Evolutionary conservation across 148 eudicot species (phyloP), one percentile per base, ranked within the genome.

Genomic region (Amaranthus palmeri): DNA sequence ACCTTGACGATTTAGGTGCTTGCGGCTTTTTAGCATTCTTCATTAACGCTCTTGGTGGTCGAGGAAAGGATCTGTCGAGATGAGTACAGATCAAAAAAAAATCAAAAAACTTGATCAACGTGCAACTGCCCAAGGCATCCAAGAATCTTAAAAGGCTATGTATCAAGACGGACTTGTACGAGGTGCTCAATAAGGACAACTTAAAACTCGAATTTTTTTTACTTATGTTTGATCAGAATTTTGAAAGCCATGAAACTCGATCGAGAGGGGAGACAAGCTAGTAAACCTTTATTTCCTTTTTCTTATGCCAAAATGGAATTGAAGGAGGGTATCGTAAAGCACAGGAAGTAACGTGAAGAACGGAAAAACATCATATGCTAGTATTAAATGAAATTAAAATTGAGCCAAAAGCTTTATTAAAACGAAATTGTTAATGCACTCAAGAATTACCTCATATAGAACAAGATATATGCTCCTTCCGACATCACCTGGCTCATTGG

Each of bases 391-490:
- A 7, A 57, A n/a, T 18, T 17, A 18, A 36, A 57, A 18, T 7
- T 18, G 4, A 57, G 17, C 41, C 40, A 57, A 17, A 57, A 57
- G 36, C 3, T 18, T 57, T 36, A 25, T 18, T 41, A 1, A 42
- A 7, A 57, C 0, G 45, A 51, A 74, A 56, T 8, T 69, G 65
- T 7, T 60, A 46, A 46, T 11, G 9, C 57, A 78, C 13, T 18
- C 65, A 10, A 72, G 52, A 74, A 63, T 83, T 93, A 90, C 98
- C 98, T 93, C 88, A 79, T 86, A 80, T 93, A 93, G 73, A 93
- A 93, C 63, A 93, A 81, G 65, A 93, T 93, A 70, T 93, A 93
- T 78, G 98, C 98, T 77, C 95, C 96, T 84, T 93, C 95, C 0
- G 95, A 90, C 96, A 93, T 90, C 78, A 93, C 98, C 67, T 85